A percentile compares a stretch with the other conserved stretches of the same genome.
Evolutionary conservation across 2,329 filamentous ascomycete species (phyloP).

Genomic region (Karstenula rhodostoma): DNA sequence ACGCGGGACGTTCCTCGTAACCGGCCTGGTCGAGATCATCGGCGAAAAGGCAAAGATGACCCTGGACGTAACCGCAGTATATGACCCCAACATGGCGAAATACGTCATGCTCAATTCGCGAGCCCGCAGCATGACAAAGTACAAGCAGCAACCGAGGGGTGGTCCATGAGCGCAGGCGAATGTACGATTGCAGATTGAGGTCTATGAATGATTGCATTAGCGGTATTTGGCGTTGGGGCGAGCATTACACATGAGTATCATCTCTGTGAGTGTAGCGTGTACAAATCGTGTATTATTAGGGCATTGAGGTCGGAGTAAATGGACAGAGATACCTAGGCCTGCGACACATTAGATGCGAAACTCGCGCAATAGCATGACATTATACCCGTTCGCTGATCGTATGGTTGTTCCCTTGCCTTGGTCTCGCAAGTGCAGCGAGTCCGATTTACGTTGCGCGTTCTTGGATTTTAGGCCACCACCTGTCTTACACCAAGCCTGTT

Average conservation of each 20-base stretch:
- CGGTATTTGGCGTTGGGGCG: neutral
- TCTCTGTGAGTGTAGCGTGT: neutral
- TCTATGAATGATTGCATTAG: slow-evolving; percentile 10
- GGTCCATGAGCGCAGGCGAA: slow-evolving; percentile 33
- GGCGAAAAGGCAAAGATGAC: slow-evolving; percentile 52
- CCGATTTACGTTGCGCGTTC: no score
- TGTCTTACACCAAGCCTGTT: no score
- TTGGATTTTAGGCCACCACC: no score
- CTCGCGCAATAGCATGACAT: neutral
- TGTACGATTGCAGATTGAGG: neutral
- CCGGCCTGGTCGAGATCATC: slow-evolving; percentile 56
- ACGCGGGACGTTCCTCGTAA: slow-evolving; percentile 55
- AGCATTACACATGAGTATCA: neutral
- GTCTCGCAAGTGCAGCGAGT: no score
- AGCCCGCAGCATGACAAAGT: slow-evolving; percentile 35
- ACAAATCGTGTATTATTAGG: slow-evolving; percentile 5
- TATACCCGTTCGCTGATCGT: neutral
- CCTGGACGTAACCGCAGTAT: slow-evolving; percentile 55
- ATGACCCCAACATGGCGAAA: slow-evolving; percentile 54
- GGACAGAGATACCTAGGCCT: slow-evolving; percentile 9
- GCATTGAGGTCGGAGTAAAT: slow-evolving; percentile 3
- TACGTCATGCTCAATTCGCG: slow-evolving; percentile 44
- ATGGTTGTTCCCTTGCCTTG: no score
- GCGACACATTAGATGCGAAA: neutral
- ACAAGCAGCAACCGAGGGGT: slow-evolving; percentile 51